A percentile compares a stretch with the other conserved stretches of the same genome.
phyloP scores from a whole-genome alignment of 768 basidiomycete species.

The Daedaleopsis nitida region DNA sequence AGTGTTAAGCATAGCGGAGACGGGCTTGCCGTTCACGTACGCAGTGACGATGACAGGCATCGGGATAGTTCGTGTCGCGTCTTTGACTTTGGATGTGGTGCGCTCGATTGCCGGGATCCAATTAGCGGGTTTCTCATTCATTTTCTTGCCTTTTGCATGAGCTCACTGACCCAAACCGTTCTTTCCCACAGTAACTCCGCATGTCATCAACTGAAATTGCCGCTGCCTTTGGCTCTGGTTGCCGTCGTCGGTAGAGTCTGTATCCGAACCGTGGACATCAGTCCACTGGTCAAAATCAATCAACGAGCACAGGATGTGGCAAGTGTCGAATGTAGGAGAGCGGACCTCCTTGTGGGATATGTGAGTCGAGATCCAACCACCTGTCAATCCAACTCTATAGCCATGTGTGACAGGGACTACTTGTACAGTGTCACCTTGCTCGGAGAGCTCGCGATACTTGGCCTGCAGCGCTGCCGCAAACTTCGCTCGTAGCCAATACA shows the following conservation, averaged over 20 bases:
- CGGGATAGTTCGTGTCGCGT: neutral
- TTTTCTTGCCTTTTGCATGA: too few relatives aligned
- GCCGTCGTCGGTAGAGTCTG: too few relatives aligned
- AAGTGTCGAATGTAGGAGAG: neutral
- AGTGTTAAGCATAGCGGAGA: constrained; percentile 23
- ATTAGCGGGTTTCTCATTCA: neutral
- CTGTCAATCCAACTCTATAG: neutral
- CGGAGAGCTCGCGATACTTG: too few relatives aligned
- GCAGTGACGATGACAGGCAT: constrained; percentile 17
- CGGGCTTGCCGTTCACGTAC: constrained; percentile 22
- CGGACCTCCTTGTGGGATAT: neutral
- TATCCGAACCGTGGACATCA: too few relatives aligned
- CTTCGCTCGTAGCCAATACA: neutral
- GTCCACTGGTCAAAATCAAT: neutral
- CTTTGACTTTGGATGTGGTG: too few relatives aligned
- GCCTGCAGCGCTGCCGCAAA: neutral
- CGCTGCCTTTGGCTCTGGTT: too few relatives aligned
- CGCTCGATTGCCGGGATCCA: neutral
- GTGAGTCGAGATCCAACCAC: neutral
- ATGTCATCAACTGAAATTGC: too few relatives aligned
- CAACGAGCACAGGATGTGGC: neutral
- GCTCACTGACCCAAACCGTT: too few relatives aligned
- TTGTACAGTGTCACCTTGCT: neutral
- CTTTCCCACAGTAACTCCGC: too few relatives aligned
- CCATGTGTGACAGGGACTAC: neutral